These are phyloP conservation scores for Pseudognaphalium luteoalbum DNA, from an alignment of 129 eudicot genomes.

Conservation along the genomic window DNA sequence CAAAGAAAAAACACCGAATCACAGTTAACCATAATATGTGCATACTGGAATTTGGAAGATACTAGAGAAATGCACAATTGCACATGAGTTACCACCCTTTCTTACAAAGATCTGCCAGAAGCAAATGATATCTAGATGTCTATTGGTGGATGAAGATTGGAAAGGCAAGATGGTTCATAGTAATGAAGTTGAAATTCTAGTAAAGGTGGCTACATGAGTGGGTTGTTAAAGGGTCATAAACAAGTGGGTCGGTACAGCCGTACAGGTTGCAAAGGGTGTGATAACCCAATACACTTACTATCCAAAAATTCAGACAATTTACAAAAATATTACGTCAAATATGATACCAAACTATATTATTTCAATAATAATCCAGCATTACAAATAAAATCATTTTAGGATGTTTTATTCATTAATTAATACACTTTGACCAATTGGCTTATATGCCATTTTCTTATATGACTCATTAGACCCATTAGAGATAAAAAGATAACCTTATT, in stretches of 20 bases:
- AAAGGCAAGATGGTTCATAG: neutral
- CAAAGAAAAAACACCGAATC: neutral
- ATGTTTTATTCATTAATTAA: neutral
- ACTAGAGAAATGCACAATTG: neutral
- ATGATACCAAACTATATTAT: neutral
- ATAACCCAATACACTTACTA: neutral
- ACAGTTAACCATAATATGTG: constrained; percentile 9
- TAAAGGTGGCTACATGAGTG: neutral
- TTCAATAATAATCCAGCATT: neutral
- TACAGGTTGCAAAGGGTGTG: neutral
- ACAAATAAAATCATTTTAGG: neutral
- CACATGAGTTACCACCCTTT: constrained; percentile 3
- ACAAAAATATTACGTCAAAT: neutral
- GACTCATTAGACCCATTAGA: neutral
- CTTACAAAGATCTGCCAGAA: constrained; percentile 13
- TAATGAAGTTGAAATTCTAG: neutral
- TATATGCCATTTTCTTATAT: neutral
- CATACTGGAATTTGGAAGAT: neutral
- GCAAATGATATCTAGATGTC: constrained; percentile 13
- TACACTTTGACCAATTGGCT: neutral
- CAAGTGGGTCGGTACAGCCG: neutral
- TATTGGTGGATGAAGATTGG: neutral
- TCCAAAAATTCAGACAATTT: neutral
- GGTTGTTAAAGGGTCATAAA: neutral
- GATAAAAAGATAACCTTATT: neutral